These are phyloP conservation scores for Moniliella sp. DNA, from an alignment of 1,284 basidiomycete species.

Conservation along the genomic window DNA sequence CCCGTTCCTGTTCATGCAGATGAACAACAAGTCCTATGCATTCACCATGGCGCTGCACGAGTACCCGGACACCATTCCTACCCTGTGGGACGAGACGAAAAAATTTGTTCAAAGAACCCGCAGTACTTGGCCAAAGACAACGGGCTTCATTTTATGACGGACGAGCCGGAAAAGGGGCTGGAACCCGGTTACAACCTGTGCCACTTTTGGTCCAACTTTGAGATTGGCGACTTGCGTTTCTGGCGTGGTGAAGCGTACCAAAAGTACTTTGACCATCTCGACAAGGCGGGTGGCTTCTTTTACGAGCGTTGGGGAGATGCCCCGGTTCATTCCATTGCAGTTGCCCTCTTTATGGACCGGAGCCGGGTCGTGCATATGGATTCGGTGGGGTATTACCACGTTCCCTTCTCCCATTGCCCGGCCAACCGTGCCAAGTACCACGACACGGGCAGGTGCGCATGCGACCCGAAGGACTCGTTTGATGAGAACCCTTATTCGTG, in stretches of 20 bases:
- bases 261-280: constrained; percentile 56
- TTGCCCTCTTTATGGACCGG: constrained; percentile 15
- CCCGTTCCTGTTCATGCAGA: constrained; percentile 69
- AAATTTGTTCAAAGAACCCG: constrained; percentile 51
- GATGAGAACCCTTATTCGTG: not conserved
- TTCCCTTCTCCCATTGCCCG: constrained; percentile 20
- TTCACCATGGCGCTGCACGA: constrained; percentile 60
- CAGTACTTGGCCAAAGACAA: constrained; percentile 50
- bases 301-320: constrained; percentile 59
- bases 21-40: constrained; percentile 47
- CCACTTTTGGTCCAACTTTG: constrained; percentile 47
- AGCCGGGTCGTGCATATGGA: constrained; percentile 19
- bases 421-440: constrained; percentile 4
- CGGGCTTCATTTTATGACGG: constrained; percentile 52
- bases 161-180: constrained; percentile 48
- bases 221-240: constrained; percentile 48
- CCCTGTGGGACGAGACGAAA: constrained; percentile 49
- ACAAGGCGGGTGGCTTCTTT: constrained; percentile 48
- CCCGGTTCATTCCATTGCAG: constrained; percentile 36
- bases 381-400: constrained; percentile 24
- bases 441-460: not conserved
- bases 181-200: constrained; percentile 44
- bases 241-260: constrained; percentile 56
- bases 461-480: not conserved
- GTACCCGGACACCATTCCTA: constrained; percentile 54